These are phyloP conservation scores for Fusarium succisae DNA, from an alignment of 2,329 filamentous ascomycete genomes.

Conservation along the genomic window DNA sequence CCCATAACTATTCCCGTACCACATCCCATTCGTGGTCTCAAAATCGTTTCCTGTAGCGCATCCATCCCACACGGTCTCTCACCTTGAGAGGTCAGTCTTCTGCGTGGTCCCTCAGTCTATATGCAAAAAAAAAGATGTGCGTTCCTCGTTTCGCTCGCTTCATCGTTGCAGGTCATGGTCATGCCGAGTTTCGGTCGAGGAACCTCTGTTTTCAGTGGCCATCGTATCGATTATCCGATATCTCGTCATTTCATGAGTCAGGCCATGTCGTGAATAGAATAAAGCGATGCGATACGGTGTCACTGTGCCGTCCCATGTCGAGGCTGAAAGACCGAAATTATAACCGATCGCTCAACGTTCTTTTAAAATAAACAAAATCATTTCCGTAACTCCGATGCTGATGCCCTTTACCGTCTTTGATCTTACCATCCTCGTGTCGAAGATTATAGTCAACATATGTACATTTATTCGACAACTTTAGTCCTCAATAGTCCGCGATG, in stretches of 20 bases:
- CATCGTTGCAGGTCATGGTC: not conserved
- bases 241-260: not conserved
- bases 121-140: constrained; percentile 35
- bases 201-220: constrained; percentile 30
- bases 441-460: constrained; percentile 36
- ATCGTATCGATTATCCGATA: constrained; percentile 17
- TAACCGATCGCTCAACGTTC: constrained; percentile 28
- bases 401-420: constrained; percentile 42
- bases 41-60: constrained; percentile 29
- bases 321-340: constrained; percentile 38
- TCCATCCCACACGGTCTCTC: constrained; percentile 23
- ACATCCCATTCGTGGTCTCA: constrained; percentile 30
- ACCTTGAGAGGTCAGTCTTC: constrained; percentile 29
- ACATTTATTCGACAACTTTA: constrained; percentile 30
- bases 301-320: constrained; percentile 25
- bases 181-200: not conserved
- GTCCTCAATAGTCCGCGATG: constrained; percentile 27
- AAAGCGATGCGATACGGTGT: constrained; percentile 13
- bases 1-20: constrained; percentile 35
- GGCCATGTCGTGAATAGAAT: not conserved
- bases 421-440: constrained; percentile 34
- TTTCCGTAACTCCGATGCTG: constrained; percentile 48
- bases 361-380: constrained; percentile 39
- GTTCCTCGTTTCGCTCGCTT: constrained; percentile 29
- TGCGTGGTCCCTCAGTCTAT: constrained; percentile 40